These are phyloP conservation scores for Fusarium brevicatenulatum DNA, from an alignment of 2,329 filamentous ascomycete species.

Conservation along the genomic window DNA sequence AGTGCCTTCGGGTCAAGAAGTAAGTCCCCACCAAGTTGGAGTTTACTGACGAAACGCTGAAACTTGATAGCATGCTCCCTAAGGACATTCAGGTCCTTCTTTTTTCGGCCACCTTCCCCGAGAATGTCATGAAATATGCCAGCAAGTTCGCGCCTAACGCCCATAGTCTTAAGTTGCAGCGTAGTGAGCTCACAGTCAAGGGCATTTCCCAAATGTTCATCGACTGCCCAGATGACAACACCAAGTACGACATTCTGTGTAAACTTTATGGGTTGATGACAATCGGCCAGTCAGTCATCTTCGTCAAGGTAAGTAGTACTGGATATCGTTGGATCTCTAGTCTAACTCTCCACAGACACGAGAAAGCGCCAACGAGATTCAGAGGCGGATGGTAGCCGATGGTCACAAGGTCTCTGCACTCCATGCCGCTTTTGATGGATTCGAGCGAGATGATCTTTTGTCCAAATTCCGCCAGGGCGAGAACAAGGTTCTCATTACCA, in stretches of 20 bases:
- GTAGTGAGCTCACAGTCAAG: constrained; percentile 93
- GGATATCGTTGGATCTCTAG: neutral
- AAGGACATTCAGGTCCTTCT: constrained; percentile 84
- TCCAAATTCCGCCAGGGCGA: constrained; percentile 86
- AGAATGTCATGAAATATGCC: constrained; percentile 86
- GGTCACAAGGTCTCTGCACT: constrained; percentile 92
- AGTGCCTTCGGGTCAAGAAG: constrained; percentile 90
- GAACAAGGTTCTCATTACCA: constrained; percentile 97
- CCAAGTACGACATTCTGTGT: constrained; percentile 89
- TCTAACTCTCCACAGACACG: constrained; percentile 69
- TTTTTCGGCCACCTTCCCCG: constrained; percentile 94
- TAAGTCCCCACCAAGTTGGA: constrained; percentile 51
- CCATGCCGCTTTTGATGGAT: constrained; percentile 87
- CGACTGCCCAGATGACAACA: constrained; percentile 82
- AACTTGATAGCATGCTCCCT: constrained; percentile 71
- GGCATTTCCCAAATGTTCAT: constrained; percentile 99
- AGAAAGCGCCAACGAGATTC: constrained; percentile 85
- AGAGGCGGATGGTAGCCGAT: constrained; percentile 84
- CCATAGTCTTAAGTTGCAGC: constrained; percentile 86
- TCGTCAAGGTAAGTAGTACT: constrained; percentile 76
- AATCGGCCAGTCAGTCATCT: constrained; percentile 97
- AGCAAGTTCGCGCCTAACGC: constrained; percentile 84
- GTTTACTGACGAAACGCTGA: constrained; percentile 44
- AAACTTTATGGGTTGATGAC: constrained; percentile 97
- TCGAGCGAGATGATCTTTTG: constrained; percentile 83